Evolutionary conservation across 352 stramenopile genomes (phyloP).

Genomic region (Phytophthora pisi): DNA sequence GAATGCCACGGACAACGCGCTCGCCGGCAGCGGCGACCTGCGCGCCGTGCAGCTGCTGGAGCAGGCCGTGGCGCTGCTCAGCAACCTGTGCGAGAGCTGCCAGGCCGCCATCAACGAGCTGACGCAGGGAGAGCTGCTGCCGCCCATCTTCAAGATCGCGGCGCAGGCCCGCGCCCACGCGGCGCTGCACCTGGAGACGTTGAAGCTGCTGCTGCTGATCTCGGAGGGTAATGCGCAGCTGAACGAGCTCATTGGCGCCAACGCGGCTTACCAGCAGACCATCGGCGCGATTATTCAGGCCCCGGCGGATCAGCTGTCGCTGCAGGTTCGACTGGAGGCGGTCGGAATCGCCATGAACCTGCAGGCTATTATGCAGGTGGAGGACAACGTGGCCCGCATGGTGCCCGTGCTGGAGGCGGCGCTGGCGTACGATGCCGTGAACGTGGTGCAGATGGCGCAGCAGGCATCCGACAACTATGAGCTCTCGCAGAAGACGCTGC

Average conservation of each 20-base stretch:
- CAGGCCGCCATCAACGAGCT: slow-evolving; percentile 82
- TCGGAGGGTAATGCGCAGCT: slow-evolving; percentile 83
- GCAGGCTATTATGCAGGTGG: slow-evolving; percentile 68
- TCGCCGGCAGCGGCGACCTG: slow-evolving; percentile 66
- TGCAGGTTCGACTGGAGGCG: slow-evolving; percentile 59
- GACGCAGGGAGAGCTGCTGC: slow-evolving; percentile 73
- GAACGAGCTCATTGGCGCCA: slow-evolving; percentile 68
- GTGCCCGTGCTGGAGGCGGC: slow-evolving; percentile 72
- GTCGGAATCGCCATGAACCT: slow-evolving; percentile 87
- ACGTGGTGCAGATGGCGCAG: slow-evolving; percentile 77
- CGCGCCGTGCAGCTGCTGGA: slow-evolving; percentile 80
- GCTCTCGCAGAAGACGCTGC: slow-evolving; percentile 58
- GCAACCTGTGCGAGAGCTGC: slow-evolving; percentile 86
- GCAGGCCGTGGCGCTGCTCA: slow-evolving; percentile 77
- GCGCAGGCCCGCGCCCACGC: slow-evolving; percentile 53
- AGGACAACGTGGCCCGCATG: slow-evolving; percentile 71
- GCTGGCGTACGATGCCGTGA: slow-evolving; percentile 82
- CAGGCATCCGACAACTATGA: slow-evolving; percentile 65
- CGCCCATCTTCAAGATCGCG: slow-evolving; percentile 77
- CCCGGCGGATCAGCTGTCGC: slow-evolving; percentile 49
- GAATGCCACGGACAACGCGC: slow-evolving; percentile 51
- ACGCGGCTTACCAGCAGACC: slow-evolving; percentile 65
- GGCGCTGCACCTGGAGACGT: slow-evolving; percentile 74
- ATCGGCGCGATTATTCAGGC: slow-evolving; percentile 76
- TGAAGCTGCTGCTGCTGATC: slow-evolving; percentile 83